These are phyloP conservation scores for Choanephora cucurbitarum DNA, from an alignment of 371 early-diverging fungal genomes.

Conservation along the genomic window DNA sequence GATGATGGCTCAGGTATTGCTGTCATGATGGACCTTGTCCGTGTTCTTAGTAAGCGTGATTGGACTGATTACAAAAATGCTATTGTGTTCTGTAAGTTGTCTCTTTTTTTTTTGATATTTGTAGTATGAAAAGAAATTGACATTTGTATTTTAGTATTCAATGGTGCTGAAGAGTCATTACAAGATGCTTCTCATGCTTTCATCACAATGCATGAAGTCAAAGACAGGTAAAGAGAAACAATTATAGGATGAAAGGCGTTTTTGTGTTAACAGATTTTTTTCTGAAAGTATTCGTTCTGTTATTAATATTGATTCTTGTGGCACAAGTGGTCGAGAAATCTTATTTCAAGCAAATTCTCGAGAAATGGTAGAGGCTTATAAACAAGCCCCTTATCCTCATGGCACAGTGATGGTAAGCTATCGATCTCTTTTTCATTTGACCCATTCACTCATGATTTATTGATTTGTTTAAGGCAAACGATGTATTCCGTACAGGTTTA, in stretches of 20 bases:
- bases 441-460: too few relatives aligned
- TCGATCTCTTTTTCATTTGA: too few relatives aligned
- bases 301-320: slow-evolving; percentile 77
- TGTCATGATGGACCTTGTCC: slow-evolving; percentile 74
- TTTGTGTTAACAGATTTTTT: slow-evolving; percentile 2
- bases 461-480: slow-evolving; percentile 58
- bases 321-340: slow-evolving; percentile 70
- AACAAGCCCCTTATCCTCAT: slow-evolving; percentile 69
- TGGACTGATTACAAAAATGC: slow-evolving; percentile 57
- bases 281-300: slow-evolving; percentile 57
- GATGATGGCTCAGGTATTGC: slow-evolving; percentile 75
- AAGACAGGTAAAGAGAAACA: slow-evolving; percentile 46
- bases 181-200: slow-evolving; percentile 81
- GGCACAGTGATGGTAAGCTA: slow-evolving; percentile 72
- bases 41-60: slow-evolving; percentile 57
- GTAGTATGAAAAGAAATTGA: too few relatives aligned
- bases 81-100: slow-evolving; percentile 62
- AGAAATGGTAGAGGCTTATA: slow-evolving; percentile 73
- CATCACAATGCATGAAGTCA: slow-evolving; percentile 65
- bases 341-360: slow-evolving; percentile 78
- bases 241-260: neutral
- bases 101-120: too few relatives aligned
- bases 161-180: slow-evolving; percentile 80
- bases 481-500: slow-evolving; percentile 74
- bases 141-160: slow-evolving; percentile 61